A percentile compares a stretch with the other conserved stretches of the same genome.
Evolutionary conservation across 2,329 filamentous ascomycete genomes (phyloP).

Genomic region (Venturia oleaginea): DNA sequence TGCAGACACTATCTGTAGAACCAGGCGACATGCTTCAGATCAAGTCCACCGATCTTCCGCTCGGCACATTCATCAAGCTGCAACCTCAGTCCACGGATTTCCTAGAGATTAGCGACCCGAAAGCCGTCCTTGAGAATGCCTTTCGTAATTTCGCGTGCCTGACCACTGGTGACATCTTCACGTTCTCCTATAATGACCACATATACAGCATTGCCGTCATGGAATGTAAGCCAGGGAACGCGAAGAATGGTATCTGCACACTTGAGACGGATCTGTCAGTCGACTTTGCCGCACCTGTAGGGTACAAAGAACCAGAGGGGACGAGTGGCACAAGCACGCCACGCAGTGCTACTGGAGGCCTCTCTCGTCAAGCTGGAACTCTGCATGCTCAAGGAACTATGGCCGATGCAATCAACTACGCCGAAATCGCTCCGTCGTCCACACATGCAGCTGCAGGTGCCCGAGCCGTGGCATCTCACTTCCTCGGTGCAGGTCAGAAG

Average conservation of each 20-base stretch:
- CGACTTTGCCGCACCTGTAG: conserved; percentile 88
- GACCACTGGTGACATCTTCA: conserved; percentile 90
- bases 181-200: conserved; percentile 92
- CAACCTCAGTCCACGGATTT: conserved; percentile 91
- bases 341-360: conserved; percentile 52
- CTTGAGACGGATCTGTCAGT: conserved; percentile 95
- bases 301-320: conserved; percentile 81
- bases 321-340: conserved; percentile 81
- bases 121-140: conserved; percentile 91
- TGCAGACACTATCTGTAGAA: conserved; percentile 82
- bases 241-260: conserved; percentile 79
- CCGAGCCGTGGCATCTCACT: conserved; percentile 63
- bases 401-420: conserved; percentile 97
- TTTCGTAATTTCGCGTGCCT: conserved; percentile 94
- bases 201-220: conserved; percentile 88
- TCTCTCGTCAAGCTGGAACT: conserved; percentile 60
- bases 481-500: conserved; percentile 69
- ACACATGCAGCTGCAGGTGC: conserved; percentile 54
- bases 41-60: conserved; percentile 85
- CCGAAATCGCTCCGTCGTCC: conserved; percentile 73
- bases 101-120: conserved; percentile 93
- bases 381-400: conserved; percentile 84
- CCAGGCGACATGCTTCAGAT: conserved; percentile 92
- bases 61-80: conserved; percentile 88
- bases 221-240: conserved; percentile 81